Evolutionary conservation across 2,329 filamentous ascomycete species (phyloP).

Genomic region (Trichoderma afroharzianum): DNA sequence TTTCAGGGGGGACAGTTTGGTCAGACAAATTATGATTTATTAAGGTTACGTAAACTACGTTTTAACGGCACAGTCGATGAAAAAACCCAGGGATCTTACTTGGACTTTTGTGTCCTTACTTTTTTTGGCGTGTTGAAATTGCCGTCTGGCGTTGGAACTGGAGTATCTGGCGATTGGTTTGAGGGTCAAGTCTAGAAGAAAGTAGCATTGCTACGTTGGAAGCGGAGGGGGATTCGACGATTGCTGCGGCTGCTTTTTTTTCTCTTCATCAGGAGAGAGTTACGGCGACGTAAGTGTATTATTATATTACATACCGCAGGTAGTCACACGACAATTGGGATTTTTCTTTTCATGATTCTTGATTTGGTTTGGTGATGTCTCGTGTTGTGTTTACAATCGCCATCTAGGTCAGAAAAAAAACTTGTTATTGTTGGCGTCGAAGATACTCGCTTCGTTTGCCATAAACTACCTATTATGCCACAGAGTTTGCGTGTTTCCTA

Average conservation of each 20-base stretch:
- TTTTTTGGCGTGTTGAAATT: not conserved
- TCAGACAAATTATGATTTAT: not conserved
- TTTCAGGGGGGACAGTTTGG: not conserved
- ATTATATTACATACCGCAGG: conserved; percentile 9
- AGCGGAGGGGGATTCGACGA: not conserved
- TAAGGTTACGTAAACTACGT: not conserved
- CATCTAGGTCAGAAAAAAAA: not conserved
- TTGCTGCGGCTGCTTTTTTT: not conserved
- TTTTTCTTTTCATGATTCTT: not conserved
- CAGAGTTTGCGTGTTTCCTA: not conserved
- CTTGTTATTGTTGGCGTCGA: not conserved
- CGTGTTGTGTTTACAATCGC: not conserved
- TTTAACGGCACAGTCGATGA: not conserved
- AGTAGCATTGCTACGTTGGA: not conserved
- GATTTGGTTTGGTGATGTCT: not conserved
- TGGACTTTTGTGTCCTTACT: not conserved
- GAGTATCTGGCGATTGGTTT: conserved; percentile 1
- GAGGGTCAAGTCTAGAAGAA: conserved; percentile 1
- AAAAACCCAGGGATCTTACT: not conserved
- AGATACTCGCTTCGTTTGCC: not conserved
- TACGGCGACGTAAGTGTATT: not conserved
- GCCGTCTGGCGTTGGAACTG: conserved; percentile 1
- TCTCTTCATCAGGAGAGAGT: not conserved
- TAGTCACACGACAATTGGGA: not conserved
- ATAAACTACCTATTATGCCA: not conserved